These are phyloP conservation scores for Thuja plicata DNA, from an alignment of 83 land plant genomes.

Conservation along the genomic window DNA sequence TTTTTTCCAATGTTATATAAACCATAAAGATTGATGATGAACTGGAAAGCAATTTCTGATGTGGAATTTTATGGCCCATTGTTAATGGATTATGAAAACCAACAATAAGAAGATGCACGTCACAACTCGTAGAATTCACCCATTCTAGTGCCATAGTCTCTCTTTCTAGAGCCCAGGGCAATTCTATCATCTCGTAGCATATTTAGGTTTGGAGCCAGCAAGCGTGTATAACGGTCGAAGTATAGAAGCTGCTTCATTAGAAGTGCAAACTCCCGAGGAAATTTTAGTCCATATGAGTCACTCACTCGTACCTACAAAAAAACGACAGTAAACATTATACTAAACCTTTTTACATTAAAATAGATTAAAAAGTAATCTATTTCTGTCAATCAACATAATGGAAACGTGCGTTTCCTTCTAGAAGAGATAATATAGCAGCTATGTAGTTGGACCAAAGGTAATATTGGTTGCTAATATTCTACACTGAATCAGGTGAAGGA, in stretches of 20 bases:
- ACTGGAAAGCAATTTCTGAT: background rate
- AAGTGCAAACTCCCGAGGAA: constrained; percentile 98
- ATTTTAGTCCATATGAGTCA: constrained; percentile 92
- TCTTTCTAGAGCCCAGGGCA: constrained; percentile 48
- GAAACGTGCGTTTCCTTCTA: background rate
- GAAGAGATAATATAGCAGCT: background rate
- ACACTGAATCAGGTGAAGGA: background rate
- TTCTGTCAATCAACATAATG: background rate
- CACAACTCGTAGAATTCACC: background rate
- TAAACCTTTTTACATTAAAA: background rate
- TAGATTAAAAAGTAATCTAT: background rate
- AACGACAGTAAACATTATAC: background rate
- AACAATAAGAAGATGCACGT: background rate
- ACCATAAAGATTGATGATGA: background rate
- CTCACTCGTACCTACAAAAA: constrained; percentile 77
- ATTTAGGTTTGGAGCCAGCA: constrained; percentile 92
- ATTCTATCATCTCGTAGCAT: constrained; percentile 89
- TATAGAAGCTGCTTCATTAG: constrained; percentile 95
- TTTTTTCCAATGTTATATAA: background rate
- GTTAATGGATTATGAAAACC: background rate
- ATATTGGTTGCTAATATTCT: background rate
- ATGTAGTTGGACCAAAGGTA: background rate
- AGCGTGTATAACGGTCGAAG: constrained; percentile 94
- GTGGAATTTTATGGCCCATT: background rate
- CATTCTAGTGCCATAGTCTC: constrained; percentile 14